These are phyloP conservation scores for Amphibolis antarctica DNA, from an alignment of 106 monocot genomes.

Conservation along the genomic window DNA sequence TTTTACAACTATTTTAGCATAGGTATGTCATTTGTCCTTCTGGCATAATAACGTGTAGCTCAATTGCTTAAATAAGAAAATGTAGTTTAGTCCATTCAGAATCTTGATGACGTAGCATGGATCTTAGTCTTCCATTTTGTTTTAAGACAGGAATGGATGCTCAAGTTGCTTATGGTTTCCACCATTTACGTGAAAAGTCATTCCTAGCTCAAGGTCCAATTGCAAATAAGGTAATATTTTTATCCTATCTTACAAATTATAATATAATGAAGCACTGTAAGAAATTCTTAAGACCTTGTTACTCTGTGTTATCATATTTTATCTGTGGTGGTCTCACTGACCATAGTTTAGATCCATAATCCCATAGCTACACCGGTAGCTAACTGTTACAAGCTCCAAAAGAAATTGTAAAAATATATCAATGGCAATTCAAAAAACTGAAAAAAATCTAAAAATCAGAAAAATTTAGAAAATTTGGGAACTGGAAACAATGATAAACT, in stretches of 20 bases:
- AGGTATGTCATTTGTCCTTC: constrained; percentile 12
- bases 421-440: too few relatives aligned
- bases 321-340: too few relatives aligned
- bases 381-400: too few relatives aligned
- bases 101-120: not conserved
- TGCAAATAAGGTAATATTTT: constrained; percentile 57
- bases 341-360: too few relatives aligned
- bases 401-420: too few relatives aligned
- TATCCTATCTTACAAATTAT: not conserved
- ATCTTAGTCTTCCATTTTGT: constrained; percentile 3
- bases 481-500: too few relatives aligned
- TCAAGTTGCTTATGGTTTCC: constrained; percentile 91
- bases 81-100: not conserved
- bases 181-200: constrained; percentile 80
- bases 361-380: too few relatives aligned
- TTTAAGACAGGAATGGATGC: constrained; percentile 86
- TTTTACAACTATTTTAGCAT: constrained; percentile 39
- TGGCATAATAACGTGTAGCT: too few relatives aligned
- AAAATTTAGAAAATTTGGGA: too few relatives aligned
- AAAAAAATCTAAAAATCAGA: too few relatives aligned
- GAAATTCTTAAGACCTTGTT: not conserved
- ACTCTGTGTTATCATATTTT: too few relatives aligned
- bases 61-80: not conserved
- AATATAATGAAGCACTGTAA: not conserved
- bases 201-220: constrained; percentile 74